A percentile compares a stretch with the other conserved stretches of the same genome.
Conservation (phyloP, 176 grass and related monocot species). For the Avena eriantha region DNA sequence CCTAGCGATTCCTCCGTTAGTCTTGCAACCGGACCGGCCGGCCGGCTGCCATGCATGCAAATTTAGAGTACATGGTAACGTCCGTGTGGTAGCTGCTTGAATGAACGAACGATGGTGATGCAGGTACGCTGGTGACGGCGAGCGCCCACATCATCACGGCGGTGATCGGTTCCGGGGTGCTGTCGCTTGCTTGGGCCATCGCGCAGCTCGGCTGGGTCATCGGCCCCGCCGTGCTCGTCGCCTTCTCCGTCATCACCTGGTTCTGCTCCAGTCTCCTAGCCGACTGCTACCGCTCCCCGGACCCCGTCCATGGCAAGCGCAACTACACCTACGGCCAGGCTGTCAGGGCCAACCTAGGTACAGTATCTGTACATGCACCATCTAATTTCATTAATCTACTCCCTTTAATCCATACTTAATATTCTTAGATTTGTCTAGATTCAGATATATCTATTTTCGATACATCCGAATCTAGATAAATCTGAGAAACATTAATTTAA, state of each 20-base stretch:
- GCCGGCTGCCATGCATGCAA: not conserved
- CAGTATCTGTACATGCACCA: not conserved
- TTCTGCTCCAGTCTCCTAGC: constrained; percentile 87
- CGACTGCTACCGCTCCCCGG: constrained; percentile 80
- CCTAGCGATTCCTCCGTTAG: not conserved
- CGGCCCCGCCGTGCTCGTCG: constrained; percentile 62
- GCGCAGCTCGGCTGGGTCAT: constrained; percentile 91
- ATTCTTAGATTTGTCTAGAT: too few relatives aligned
- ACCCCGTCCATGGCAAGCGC: constrained; percentile 74
- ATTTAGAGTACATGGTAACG: not conserved
- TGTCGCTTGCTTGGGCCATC: constrained; percentile 90
- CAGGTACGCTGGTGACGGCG: constrained; percentile 85
- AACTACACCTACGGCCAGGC: constrained; percentile 87
- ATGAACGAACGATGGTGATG: not conserved
- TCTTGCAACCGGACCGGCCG: not conserved
- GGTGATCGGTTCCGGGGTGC: constrained; percentile 94
- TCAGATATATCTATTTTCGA: too few relatives aligned
- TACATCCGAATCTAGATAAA: too few relatives aligned
- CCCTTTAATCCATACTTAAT: too few relatives aligned
- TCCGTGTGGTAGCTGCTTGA: not conserved
- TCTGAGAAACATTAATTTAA: too few relatives aligned
- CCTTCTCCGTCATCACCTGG: constrained; percentile 92
- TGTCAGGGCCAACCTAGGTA: constrained; percentile 73
- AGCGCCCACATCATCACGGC: constrained; percentile 97
- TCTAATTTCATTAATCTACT: too few relatives aligned